Percentiles rank a stretch among this genome's conserved stretches.
Evolutionary conservation across 2,329 filamentous ascomycete species (phyloP).

Genomic region (Cytospora mali): DNA sequence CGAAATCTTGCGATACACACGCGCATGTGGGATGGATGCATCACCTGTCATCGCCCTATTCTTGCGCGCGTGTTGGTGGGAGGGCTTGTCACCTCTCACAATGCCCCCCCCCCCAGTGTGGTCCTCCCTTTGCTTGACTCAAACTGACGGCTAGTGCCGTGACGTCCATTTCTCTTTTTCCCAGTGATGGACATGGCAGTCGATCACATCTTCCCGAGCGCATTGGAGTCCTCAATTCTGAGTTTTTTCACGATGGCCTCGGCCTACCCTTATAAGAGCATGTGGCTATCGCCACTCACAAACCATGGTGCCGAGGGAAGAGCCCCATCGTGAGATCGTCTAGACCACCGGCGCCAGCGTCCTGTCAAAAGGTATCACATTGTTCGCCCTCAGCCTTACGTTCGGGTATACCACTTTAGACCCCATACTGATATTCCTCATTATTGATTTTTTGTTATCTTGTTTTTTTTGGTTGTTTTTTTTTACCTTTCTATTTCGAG

Average conservation of each 20-base stretch:
- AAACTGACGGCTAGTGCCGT: slow-evolving; percentile 1
- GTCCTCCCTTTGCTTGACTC: slow-evolving; percentile 3
- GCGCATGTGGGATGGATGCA: background rate
- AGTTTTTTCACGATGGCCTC: slow-evolving; percentile 23
- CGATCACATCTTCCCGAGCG: slow-evolving; percentile 8
- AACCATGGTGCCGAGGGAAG: background rate
- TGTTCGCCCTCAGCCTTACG: slow-evolving; percentile 25
- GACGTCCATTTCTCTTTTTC: background rate
- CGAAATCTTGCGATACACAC: slow-evolving; percentile 4
- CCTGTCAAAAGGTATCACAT: slow-evolving; percentile 24
- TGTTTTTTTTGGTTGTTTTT: too few species aligned
- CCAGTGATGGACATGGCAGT: background rate
- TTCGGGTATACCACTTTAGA: slow-evolving; percentile 26
- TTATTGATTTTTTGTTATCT: slow-evolving; percentile 26
- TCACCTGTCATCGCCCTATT: background rate
- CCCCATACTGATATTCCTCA: slow-evolving; percentile 23
- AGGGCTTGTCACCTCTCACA: slow-evolving; percentile 2
- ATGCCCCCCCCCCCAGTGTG: background rate
- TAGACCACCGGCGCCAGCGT: slow-evolving; percentile 28
- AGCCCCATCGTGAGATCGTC: slow-evolving; percentile 15
- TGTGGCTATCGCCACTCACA: slow-evolving; percentile 8
- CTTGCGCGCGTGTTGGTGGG: background rate
- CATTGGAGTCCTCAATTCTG: slow-evolving; percentile 28
- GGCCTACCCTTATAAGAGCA: slow-evolving; percentile 21
- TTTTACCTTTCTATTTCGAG: slow-evolving; percentile 19